phyloP scores from a whole-genome alignment of 2,329 filamentous ascomycete genomes.

The Fusarium setosum region DNA sequence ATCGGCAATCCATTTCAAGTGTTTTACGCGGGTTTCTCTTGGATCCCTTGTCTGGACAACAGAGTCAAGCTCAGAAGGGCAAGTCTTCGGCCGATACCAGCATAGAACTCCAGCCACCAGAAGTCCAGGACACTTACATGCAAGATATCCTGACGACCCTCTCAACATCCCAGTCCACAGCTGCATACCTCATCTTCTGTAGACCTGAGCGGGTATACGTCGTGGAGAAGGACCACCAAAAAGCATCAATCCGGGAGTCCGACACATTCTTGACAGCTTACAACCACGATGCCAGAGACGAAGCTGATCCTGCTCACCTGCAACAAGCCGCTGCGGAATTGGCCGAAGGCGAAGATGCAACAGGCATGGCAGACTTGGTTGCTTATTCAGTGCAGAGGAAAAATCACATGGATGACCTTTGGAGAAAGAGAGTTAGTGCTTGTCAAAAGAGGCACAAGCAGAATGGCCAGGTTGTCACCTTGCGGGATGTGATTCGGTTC shows the following conservation, averaged over 20 bases:
- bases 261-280: constrained; percentile 41
- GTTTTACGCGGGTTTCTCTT: constrained; percentile 38
- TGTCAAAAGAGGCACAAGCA: not conserved
- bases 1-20: constrained; percentile 41
- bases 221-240: constrained; percentile 43
- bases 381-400: constrained; percentile 40
- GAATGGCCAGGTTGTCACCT: constrained; percentile 9
- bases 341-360: not conserved
- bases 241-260: constrained; percentile 30
- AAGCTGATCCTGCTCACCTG: constrained; percentile 28
- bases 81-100: not conserved
- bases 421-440: constrained; percentile 9
- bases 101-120: not conserved
- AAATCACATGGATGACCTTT: constrained; percentile 29
- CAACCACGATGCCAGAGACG: constrained; percentile 44
- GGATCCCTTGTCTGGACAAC: not conserved
- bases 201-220: constrained; percentile 36
- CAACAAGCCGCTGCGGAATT: constrained; percentile 12
- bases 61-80: accelerated
- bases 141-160: constrained; percentile 27
- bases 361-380: constrained; percentile 41
- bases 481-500: constrained; percentile 39
- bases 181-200: constrained; percentile 47
- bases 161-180: constrained; percentile 35
- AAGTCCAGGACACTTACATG: constrained; percentile 9